Evolutionary conservation across 164 flowering plant species (phyloP), one percentile per base, ranked within the genome.

Genomic region (Dillenia suffruticosa): DNA sequence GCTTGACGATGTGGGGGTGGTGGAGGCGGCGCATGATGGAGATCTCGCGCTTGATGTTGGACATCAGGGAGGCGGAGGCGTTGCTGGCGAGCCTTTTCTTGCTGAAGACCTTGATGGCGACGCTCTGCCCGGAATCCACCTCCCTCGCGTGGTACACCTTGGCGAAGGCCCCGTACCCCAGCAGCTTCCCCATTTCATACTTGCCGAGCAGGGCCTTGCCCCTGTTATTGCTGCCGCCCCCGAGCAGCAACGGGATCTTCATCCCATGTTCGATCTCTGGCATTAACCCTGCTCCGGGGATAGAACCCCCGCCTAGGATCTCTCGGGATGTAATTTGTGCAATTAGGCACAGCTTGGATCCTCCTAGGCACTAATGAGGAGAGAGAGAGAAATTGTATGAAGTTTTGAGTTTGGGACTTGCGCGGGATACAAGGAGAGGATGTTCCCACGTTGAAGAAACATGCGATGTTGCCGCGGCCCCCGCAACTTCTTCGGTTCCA

Each of bases 81-180:
- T 50, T 54, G 47, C 63, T 69, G 9, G 56, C 5, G 46, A 82
- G 44, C 69, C 70, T 78, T 66, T 82, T 72, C 76, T 84, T 84
- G 72, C 67, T 77, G 58, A 87, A 74, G 26, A 76, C 65, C 59
- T 87, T 87, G 13, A 87, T 60, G 22, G 92, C 92, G 5, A 87
- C 88, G 74, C 86, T 77, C 46, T 76, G 81, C 0, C 84, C 82
- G 0, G 70, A 67, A 1, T 52, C 55, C 14, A 78, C 12, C 49
- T 83, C 60, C n/a, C 85, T 70, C 0, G 86, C 92, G 62, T 81
- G 77, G 69, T 81, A 81, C 1, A 87, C 89, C 68, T 87, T 87
- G 14, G 89, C 89, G 52, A 84, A 87, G 14, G 89, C 87, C 19
- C 92, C 89, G 66, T 84, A 77, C 0, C 89, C 92, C 0, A 87